phyloP scores from a whole-genome alignment of 495 filamentous ascomycete genomes.

The Xylaria sp. region DNA sequence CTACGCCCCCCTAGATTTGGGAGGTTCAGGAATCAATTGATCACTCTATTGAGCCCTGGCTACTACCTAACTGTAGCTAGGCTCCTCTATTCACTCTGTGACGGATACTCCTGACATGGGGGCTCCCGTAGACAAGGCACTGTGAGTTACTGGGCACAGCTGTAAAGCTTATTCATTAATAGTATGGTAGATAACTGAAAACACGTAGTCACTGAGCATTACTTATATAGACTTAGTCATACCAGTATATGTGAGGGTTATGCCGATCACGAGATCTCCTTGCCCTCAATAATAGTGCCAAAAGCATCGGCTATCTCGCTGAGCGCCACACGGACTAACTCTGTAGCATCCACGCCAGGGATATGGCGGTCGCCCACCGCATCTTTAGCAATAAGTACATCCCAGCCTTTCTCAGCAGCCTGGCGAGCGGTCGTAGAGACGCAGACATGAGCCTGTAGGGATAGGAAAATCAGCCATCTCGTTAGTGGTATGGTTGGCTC shows the following conservation, averaged over 20 bases:
- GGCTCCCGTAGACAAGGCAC: no score
- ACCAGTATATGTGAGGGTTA: neutral
- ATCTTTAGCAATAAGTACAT: conserved; percentile 62
- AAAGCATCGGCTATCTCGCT: conserved; percentile 57
- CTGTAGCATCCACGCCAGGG: conserved; percentile 50
- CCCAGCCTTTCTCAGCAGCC: conserved; percentile 62
- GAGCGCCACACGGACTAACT: conserved; percentile 48
- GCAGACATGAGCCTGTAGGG: conserved; percentile 65
- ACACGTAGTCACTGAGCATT: no score
- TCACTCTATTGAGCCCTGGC: no score
- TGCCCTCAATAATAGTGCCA: conserved; percentile 51
- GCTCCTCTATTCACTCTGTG: no score
- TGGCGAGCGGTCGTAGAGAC: conserved; percentile 65
- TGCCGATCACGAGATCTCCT: conserved; percentile 34
- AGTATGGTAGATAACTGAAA: no score
- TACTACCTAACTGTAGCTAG: no score
- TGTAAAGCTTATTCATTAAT: no score
- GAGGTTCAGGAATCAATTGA: no score
- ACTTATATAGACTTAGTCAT: neutral
- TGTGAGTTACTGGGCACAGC: no score
- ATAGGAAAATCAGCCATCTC: neutral
- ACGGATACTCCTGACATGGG: no score
- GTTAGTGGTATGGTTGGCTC: neutral
- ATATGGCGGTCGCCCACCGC: conserved; percentile 67
- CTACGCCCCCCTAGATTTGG: no score